Percentiles rank a stretch among this genome's conserved stretches.
Conservation (phyloP, 306 rosid species). For the Nissolia schottii region DNA sequence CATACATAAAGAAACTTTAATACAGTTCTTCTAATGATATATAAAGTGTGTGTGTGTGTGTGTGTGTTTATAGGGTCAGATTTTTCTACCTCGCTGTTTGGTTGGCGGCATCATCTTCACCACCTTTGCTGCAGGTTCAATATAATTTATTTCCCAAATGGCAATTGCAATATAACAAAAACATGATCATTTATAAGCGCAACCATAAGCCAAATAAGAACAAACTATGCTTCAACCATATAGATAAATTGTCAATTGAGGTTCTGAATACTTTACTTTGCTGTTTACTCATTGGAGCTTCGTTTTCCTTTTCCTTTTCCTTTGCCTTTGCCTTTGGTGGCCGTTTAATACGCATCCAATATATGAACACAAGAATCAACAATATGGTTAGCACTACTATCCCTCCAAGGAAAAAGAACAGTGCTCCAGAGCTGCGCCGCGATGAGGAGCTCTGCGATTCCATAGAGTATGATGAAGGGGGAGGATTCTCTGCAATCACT, state of each 20-base stretch:
- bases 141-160: conserved; percentile 28
- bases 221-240: conserved; percentile 6
- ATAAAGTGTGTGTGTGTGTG: neutral
- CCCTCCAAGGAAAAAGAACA: conserved; percentile 72
- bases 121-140: conserved; percentile 33
- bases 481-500: conserved; percentile 27
- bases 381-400: conserved; percentile 42
- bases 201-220: conserved; percentile 40
- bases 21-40: neutral
- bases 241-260: neutral
- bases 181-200: conserved; percentile 15
- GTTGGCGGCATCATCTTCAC: conserved; percentile 38
- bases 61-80: neutral
- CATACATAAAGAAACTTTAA: conserved; percentile 8
- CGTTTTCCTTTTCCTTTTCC: neutral
- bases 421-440: neutral
- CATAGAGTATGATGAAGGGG: conserved; percentile 32
- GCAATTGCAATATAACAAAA: conserved; percentile 31
- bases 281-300: conserved; percentile 11
- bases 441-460: neutral
- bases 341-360: conserved; percentile 44
- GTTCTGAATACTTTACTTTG: conserved; percentile 26
- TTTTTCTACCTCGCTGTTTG: conserved; percentile 39
- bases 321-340: conserved; percentile 9
- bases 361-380: conserved; percentile 42